phyloP scores from a whole-genome alignment of 306 rosid genomes.

The Alnus glutinosa region DNA sequence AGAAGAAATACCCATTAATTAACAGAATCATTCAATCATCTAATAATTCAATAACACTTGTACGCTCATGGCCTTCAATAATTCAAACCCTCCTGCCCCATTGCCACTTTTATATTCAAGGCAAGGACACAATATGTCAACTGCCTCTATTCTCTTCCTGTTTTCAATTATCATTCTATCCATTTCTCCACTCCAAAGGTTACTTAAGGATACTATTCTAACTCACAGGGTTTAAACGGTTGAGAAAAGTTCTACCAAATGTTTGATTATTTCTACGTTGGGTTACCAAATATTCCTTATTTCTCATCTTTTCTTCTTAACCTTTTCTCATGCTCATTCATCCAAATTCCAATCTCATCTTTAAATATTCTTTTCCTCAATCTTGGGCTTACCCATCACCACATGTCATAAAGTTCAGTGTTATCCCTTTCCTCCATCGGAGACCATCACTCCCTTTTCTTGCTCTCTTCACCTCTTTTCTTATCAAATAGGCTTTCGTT shows the following conservation, averaged over 20 bases:
- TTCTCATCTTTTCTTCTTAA: slow-evolving; percentile 29
- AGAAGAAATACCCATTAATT: slow-evolving; percentile 31
- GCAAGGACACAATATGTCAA: slow-evolving; percentile 42
- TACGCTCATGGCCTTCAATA: slow-evolving; percentile 40
- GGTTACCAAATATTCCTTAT: slow-evolving; percentile 49
- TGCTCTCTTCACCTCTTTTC: slow-evolving; percentile 22
- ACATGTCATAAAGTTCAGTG: slow-evolving; percentile 34
- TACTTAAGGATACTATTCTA: not conserved
- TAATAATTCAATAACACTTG: slow-evolving; percentile 38
- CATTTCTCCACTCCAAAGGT: slow-evolving; percentile 10
- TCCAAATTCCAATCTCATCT: slow-evolving; percentile 14
- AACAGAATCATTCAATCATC: slow-evolving; percentile 41
- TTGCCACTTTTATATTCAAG: slow-evolving; percentile 29
- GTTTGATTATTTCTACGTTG: slow-evolving; percentile 3
- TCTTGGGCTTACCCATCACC: slow-evolving; percentile 43
- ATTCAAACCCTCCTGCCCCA: slow-evolving; percentile 43
- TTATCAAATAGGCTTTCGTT: slow-evolving; percentile 33
- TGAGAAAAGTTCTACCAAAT: not conserved
- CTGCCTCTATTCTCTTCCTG: slow-evolving; percentile 8
- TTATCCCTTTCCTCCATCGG: slow-evolving; percentile 16
- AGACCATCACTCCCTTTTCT: slow-evolving; percentile 16
- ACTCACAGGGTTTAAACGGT: not conserved
- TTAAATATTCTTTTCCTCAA: slow-evolving; percentile 43
- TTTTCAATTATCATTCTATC: slow-evolving; percentile 25
- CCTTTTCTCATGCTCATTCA: slow-evolving; percentile 27